Conservation (phyloP, 306 rosid species). For the Carpinus viminea region DNA sequence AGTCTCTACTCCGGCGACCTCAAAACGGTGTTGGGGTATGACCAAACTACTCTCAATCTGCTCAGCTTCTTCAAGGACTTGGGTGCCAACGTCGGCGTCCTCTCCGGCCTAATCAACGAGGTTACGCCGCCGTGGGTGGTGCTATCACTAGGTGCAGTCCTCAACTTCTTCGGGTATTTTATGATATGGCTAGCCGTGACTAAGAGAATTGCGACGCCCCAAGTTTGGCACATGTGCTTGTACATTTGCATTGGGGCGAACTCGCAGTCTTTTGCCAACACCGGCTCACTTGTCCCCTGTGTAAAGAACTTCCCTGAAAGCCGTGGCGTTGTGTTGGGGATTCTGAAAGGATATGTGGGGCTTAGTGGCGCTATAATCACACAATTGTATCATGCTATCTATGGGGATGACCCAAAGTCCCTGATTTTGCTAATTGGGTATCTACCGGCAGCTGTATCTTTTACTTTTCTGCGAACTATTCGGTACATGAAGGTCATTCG, state of each 20-base stretch:
- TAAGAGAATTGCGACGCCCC: conserved; percentile 33
- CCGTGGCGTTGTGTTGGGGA: conserved; percentile 51
- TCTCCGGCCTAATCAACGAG: conserved; percentile 22
- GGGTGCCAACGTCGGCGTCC: conserved; percentile 16
- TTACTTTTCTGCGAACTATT: conserved; percentile 44
- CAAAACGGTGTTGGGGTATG: background rate
- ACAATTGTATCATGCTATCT: conserved; percentile 45
- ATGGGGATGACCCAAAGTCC: conserved; percentile 35
- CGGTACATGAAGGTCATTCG: conserved; percentile 43
- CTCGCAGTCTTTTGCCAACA: conserved; percentile 58
- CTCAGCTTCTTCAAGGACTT: conserved; percentile 21
- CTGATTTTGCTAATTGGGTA: conserved; percentile 57
- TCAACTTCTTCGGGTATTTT: conserved; percentile 59
- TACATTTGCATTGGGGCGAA: conserved; percentile 56
- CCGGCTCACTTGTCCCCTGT: conserved; percentile 57
- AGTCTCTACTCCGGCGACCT: conserved; percentile 9
- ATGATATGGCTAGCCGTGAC: conserved; percentile 63
- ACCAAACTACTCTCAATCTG: conserved; percentile 19
- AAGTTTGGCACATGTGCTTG: conserved; percentile 54
- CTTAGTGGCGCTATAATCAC: conserved; percentile 64
- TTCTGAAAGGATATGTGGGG: conserved; percentile 61
- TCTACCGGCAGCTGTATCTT: conserved; percentile 56
- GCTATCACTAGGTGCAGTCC: conserved; percentile 39
- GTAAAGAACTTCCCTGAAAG: conserved; percentile 58
- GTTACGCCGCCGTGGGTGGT: conserved; percentile 45